Percentiles rank a stretch among this genome's conserved stretches.
These are phyloP conservation scores for Colletotrichum navitas DNA, from an alignment of 2,329 filamentous ascomycete genomes.

Conservation along the genomic window DNA sequence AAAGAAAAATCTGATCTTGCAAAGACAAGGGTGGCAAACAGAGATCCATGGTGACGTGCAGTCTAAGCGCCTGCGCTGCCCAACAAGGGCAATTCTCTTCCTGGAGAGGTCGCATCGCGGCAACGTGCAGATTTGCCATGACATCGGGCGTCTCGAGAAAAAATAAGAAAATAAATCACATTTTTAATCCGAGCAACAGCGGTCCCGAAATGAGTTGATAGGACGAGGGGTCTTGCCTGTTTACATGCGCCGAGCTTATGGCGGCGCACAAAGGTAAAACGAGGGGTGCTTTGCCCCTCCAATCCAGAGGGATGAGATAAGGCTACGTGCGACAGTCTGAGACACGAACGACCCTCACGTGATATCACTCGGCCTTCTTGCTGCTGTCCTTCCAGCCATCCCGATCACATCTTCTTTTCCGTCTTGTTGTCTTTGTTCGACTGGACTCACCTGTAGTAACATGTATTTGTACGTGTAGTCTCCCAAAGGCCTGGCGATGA, in stretches of 20 bases:
- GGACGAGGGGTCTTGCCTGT: neutral
- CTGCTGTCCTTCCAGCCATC: neutral
- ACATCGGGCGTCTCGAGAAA: constrained; percentile 7
- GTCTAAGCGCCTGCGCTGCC: constrained; percentile 39
- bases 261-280: neutral
- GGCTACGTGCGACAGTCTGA: constrained; percentile 12
- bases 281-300: constrained; percentile 13
- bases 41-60: constrained; percentile 39
- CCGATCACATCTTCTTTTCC: neutral
- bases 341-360: neutral
- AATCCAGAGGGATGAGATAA: constrained; percentile 8
- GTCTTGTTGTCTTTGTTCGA: neutral
- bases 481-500: neutral
- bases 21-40: constrained; percentile 34
- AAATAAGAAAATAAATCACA: neutral
- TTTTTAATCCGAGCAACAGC: neutral
- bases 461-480: neutral
- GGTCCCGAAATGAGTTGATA: neutral
- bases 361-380: neutral
- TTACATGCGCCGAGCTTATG: neutral
- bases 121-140: constrained; percentile 36
- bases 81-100: constrained; percentile 18
- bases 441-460: neutral
- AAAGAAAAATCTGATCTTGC: constrained; percentile 30
- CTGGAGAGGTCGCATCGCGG: constrained; percentile 30